Evolutionary conservation across 2,329 filamentous ascomycete species (phyloP).

Genomic region (Pseudogymnoascus sp.): DNA sequence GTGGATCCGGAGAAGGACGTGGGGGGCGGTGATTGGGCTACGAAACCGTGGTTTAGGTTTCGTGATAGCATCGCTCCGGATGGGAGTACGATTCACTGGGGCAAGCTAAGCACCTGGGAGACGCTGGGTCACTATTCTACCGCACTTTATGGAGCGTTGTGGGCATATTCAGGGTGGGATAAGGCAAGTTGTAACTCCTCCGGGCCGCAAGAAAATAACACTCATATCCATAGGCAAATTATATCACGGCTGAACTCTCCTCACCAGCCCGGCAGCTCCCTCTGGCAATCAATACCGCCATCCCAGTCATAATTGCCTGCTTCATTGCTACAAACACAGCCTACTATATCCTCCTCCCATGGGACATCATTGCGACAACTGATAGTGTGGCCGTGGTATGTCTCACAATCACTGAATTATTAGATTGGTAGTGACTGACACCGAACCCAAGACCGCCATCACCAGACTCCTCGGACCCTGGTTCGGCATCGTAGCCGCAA

Average conservation of each 20-base stretch:
- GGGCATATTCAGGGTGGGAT: conserved; percentile 61
- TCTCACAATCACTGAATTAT: conserved; percentile 9
- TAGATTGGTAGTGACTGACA: not conserved
- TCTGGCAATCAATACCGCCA: conserved; percentile 52
- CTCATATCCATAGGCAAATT: conserved; percentile 39
- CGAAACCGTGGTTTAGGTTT: conserved; percentile 47
- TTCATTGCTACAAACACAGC: conserved; percentile 53
- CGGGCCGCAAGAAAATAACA: not conserved
- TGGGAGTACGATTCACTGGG: conserved; percentile 42
- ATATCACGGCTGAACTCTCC: conserved; percentile 46
- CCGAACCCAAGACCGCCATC: conserved; percentile 41
- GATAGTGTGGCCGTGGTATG: conserved; percentile 56
- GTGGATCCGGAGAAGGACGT: conserved; percentile 29
- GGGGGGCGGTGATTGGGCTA: conserved; percentile 44
- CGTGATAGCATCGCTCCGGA: conserved; percentile 43
- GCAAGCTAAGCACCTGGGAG: conserved; percentile 44
- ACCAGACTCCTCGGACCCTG: conserved; percentile 45
- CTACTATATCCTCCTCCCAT: conserved; percentile 56
- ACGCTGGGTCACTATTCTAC: conserved; percentile 51
- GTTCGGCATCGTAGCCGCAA: conserved; percentile 46
- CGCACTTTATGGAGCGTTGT: conserved; percentile 53
- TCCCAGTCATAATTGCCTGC: conserved; percentile 50
- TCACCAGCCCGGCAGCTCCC: conserved; percentile 47
- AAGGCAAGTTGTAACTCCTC: conserved; percentile 38
- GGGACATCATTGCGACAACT: conserved; percentile 48